Evolutionary conservation across 2,329 filamentous ascomycete genomes (phyloP), one percentile per base, ranked within the genome.

Genomic region (Sporothrix luriei): DNA sequence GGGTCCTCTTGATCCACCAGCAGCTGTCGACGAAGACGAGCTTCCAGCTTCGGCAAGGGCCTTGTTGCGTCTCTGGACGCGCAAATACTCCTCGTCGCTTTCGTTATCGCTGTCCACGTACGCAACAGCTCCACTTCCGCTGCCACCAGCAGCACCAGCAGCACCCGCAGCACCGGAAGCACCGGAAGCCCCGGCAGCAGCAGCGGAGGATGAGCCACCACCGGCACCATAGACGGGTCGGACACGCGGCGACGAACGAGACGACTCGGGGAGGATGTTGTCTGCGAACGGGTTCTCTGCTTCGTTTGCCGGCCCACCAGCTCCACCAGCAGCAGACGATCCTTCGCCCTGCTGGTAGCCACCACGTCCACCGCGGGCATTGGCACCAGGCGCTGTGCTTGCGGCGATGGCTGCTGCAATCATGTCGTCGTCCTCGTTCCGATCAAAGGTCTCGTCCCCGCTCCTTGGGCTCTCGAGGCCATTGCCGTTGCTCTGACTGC

Each of bases 361-460:
- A 9, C 68, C 19, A 3, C 49, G 38, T 3, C 52, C 51, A 10
- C 59, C 52, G 5, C 71, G 72, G 14, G 38, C n/a, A 24, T 65
- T 61, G 2, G 68, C 65, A 4, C 70, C 69, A 0, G 69, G 66
- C 0, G 73, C 73, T 13, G 68, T 70, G 66, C 73, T 73, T 6
- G 73, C 73, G 2, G 73, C 73, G 19, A 73, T 71, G 9, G 73
- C 73, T 0, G 72, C 71, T 0, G 73, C 72, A 46, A 71, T 71
- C 70, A 73, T 70, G 11, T 72, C 66, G 24, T 70, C 70, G 33
- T 73, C 70, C 14, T 68, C 57, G 51, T 69, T 69, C 21, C 59
- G 66, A 19, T 29, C 43, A 21, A 43, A 65, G n/a, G 46, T 1
- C 52, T 64, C 29, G 40, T 65, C 62, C 6, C 26, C 61, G 13